These are phyloP conservation scores for Trebouxiophyceae sp. DNA, from an alignment of 163 green algal species.

Conservation along the genomic window DNA sequence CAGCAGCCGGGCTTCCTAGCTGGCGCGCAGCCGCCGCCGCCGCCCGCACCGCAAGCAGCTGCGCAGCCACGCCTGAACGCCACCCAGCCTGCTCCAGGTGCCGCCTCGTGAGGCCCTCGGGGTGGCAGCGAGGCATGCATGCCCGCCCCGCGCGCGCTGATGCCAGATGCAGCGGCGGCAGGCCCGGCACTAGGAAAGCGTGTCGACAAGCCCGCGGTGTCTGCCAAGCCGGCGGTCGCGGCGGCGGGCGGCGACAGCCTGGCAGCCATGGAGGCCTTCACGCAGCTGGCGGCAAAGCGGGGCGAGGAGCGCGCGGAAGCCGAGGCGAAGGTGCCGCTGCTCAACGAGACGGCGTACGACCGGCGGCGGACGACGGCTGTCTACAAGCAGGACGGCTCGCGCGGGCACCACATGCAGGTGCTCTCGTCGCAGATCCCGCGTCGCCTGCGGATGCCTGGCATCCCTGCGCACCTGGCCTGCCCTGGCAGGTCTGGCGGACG, in stretches of 20 bases:
- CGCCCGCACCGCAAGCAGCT: no score
- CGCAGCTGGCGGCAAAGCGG: slow-evolving; percentile 26
- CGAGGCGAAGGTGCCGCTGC: slow-evolving; percentile 25
- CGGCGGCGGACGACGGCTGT: slow-evolving; percentile 46
- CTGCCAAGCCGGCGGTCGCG: no score
- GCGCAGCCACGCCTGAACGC: no score
- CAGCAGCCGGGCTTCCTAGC: slow-evolving; percentile 1
- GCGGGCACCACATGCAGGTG: slow-evolving; percentile 64
- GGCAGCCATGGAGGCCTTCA: slow-evolving; percentile 55
- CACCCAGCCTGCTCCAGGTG: no score
- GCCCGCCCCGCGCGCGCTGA: no score
- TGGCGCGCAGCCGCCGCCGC: no score
- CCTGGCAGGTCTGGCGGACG: background rate
- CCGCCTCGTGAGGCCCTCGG: no score
- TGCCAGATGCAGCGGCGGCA: no score
- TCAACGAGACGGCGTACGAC: slow-evolving; percentile 63
- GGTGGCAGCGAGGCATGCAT: no score
- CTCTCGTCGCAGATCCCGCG: background rate
- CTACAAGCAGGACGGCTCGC: slow-evolving; percentile 48
- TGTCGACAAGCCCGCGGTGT: no score
- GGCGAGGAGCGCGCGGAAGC: slow-evolving; percentile 21
- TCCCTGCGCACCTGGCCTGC: background rate
- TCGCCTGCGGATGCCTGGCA: background rate
- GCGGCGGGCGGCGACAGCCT: slow-evolving; percentile 28
- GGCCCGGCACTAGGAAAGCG: no score